Evolutionary conservation across 1,139 yeast species (phyloP).

Genomic region (Entelexis paramagnoliae): DNA sequence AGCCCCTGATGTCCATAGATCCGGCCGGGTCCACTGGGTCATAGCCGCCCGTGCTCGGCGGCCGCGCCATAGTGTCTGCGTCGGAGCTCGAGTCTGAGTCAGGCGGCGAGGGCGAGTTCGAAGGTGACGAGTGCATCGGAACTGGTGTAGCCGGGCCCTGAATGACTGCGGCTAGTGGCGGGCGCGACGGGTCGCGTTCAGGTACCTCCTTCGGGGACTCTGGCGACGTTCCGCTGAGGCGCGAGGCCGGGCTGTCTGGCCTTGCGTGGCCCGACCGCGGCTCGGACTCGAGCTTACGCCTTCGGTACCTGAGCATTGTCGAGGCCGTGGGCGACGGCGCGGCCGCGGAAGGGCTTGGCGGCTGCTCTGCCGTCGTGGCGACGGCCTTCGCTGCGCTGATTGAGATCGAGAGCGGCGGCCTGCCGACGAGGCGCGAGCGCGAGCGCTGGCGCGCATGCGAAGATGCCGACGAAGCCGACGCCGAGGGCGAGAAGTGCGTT

Average conservation of each 20-base stretch:
- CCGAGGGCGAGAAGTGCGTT: background rate
- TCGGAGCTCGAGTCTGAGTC: background rate
- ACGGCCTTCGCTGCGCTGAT: conserved; percentile 15
- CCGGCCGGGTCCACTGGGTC: background rate
- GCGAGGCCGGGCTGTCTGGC: background rate
- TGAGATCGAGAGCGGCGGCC: conserved; percentile 15
- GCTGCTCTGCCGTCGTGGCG: conserved; percentile 20
- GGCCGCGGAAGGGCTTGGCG: conserved; percentile 21
- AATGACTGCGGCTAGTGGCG: background rate
- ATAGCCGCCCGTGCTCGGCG: background rate
- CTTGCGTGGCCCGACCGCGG: too few species aligned
- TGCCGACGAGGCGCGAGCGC: background rate
- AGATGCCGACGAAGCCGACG: background rate
- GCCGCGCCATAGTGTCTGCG: background rate
- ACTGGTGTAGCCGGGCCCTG: too few species aligned
- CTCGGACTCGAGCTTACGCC: conserved; percentile 11
- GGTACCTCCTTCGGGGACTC: conserved; percentile 6
- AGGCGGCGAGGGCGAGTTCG: background rate
- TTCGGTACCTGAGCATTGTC: conserved; percentile 20
- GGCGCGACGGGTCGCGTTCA: conserved; percentile 7
- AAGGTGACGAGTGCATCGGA: background rate
- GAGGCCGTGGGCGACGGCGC: conserved; percentile 22
- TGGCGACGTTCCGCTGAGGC: background rate
- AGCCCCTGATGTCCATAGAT: background rate
- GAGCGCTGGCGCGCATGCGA: background rate